Evolutionary conservation across 208 protist species (phyloP), one percentile per base, ranked within the genome.

Genomic region (Wallacemonas sp.): DNA sequence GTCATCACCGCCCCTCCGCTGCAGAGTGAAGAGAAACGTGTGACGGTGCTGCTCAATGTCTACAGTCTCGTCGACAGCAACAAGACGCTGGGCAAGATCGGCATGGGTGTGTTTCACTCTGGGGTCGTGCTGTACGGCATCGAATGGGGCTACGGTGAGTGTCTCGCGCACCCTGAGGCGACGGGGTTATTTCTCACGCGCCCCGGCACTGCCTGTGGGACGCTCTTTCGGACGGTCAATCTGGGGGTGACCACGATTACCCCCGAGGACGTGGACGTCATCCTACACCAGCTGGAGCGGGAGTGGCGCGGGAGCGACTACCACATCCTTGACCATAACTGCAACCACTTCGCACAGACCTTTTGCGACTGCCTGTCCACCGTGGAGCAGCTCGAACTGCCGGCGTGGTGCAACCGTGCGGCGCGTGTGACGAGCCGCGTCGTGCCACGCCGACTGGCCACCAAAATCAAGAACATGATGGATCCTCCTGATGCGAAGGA

Each of bases 241-340:
- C 61, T 97, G 22, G 92, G 92, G 45, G 39, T 80, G 70, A 95
- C 89, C 34, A 91, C 81, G 22, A 72, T 69, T 27, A 85, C 84
- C 4, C 84, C 87, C 10, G 73, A 81, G 69, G 85, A 97, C 69
- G 83, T 94, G 0, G 86, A 93, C 66, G 92, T 89, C 6, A 83
- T 95, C 22, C 77, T 94, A 24, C 85, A 91, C 63, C 79, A 85
- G 34, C 59, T 96, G 2, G 87, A 94, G 61, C 92, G 88, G 38
- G 91, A 96, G 66, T 96, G 91, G 88, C 68, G 75, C 34, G 92
- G 86, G 59, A 27, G 61, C 37, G 86, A 94, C 26, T 97, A 97
- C 62, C 87, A 95, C 73, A 88, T 97, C 48, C 75, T 97, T 19
- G 72, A 88, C 65, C 81, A 84, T 76, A 97, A 97, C 78, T 97